Evolutionary conservation across 441 rosid genomes (phyloP).

Genomic region (Arabidopsis lyrata): DNA sequence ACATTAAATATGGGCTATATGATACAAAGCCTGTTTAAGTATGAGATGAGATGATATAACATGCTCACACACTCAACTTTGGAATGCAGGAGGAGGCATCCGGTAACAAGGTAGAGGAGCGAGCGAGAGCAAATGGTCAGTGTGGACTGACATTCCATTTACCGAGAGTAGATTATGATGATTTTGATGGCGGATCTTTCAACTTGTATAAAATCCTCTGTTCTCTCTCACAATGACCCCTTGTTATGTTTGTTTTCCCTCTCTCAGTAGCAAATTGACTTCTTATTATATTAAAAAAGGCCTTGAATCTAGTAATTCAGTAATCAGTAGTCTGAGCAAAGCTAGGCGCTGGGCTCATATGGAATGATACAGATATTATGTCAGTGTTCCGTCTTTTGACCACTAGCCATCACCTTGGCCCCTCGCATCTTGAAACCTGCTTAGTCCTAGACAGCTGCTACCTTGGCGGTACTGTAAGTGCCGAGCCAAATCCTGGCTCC

Average conservation of each 20-base stretch:
- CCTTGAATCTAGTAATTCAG: background rate
- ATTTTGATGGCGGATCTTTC: background rate
- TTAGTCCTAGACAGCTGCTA: background rate
- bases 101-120: conserved; percentile 52
- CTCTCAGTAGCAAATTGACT: background rate
- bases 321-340: background rate
- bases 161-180: conserved; percentile 2
- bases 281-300: too few relatives aligned
- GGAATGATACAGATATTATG: conserved; percentile 10
- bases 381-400: conserved; percentile 1
- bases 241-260: background rate
- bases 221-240: background rate
- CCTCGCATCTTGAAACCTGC: background rate
- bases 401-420: background rate
- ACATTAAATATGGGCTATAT: background rate
- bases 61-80: background rate
- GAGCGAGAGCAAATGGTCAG: conserved; percentile 14
- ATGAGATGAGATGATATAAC: conserved; percentile 3
- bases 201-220: conserved; percentile 8
- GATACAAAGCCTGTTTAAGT: conserved; percentile 6
- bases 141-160: conserved; percentile 8
- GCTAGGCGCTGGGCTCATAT: conserved; percentile 36
- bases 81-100: conserved; percentile 89
- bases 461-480: background rate
- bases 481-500: background rate